Base-by-base conservation (phyloP, 73 alveolate genomes). In the Uronychia binucleata region DNA sequence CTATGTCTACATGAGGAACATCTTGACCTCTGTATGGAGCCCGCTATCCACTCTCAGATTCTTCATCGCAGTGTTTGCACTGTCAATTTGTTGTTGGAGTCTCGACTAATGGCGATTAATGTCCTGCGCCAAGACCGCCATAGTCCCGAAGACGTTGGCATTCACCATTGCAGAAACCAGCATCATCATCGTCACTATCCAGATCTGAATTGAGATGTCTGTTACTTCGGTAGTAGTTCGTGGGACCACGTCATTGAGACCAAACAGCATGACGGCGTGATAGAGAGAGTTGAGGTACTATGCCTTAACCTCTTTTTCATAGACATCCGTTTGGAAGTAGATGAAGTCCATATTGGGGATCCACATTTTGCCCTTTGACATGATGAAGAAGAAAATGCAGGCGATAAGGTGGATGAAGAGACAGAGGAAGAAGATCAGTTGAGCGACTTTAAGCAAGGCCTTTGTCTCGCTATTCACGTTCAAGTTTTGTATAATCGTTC, bases 1-100 rank as follows among this genome's bases (percentile, higher is more conserved):
- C n/a, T n/a, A 74, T 33, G 89, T 83, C 31, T 34, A 31, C 34
- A 80, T 76, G 1, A 89, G 1, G 30, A 34, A 81, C 1, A 78
- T 82, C 33, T 60, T 29, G 58, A 89, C 91, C 34, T 78, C 46
- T 5, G 67, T 35, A n/a, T 85, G 85, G 1, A 90, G 76, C 26
- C n/a, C 30, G 0, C 25, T 59, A 27, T 91, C 89, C 1, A 90
- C 31, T 14, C 34, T 77, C 75, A 91, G 27, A 75, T 87, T 81
- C 77, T 87, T 91, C 96, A 91, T 91, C 28, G 93, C 86, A 0
- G 91, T 80, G 77, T 90, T 91, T 0, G 96, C 93, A 27, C 13
- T 78, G 60, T 91, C 96, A 28, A 86, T 33, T 75, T 91, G 31
- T 74, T 75, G 75, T 67, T 91, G 77, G 87, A 91, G 87, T 31